phyloP scores from a whole-genome alignment of 2,329 filamentous ascomycete species.

The Teratosphaeria pseudoeucalypti region DNA sequence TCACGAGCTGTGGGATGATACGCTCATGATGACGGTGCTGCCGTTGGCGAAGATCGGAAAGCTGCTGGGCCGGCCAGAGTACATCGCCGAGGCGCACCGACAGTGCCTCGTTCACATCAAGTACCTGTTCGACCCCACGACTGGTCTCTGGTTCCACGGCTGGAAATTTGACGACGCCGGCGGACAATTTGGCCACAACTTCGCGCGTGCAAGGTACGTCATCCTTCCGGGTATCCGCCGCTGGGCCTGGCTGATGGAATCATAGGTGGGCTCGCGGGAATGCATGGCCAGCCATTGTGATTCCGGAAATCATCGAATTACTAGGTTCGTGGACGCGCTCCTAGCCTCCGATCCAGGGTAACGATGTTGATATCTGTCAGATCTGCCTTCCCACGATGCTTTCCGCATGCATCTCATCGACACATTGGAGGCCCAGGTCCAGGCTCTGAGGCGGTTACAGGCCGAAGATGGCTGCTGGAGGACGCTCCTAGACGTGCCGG shows the following conservation, averaged over 20 bases:
- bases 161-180: constrained; percentile 61
- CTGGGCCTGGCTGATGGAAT: background rate
- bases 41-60: constrained; percentile 71
- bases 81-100: constrained; percentile 65
- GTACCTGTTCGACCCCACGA: constrained; percentile 62
- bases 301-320: constrained; percentile 69
- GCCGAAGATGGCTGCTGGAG: constrained; percentile 56
- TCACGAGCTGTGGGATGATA: constrained; percentile 75
- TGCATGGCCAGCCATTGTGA: constrained; percentile 71
- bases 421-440: constrained; percentile 59
- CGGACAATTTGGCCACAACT: constrained; percentile 46
- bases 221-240: background rate
- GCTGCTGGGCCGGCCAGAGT: constrained; percentile 57
- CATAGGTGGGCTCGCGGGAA: constrained; percentile 50
- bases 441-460: constrained; percentile 53
- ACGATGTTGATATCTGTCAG: constrained; percentile 13
- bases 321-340: constrained; percentile 26
- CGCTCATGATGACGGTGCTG: constrained; percentile 78
- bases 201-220: constrained; percentile 35
- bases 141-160: constrained; percentile 70
- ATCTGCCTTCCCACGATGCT: constrained; percentile 49
- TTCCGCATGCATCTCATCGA: constrained; percentile 50
- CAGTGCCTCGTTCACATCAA: constrained; percentile 71
- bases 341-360: background rate
- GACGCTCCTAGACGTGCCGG: constrained; percentile 59